Percentiles rank a stretch among this genome's conserved stretches.
These are phyloP conservation scores for Crotalaria pallida DNA, from an alignment of 306 rosid species.

Conservation along the genomic window DNA sequence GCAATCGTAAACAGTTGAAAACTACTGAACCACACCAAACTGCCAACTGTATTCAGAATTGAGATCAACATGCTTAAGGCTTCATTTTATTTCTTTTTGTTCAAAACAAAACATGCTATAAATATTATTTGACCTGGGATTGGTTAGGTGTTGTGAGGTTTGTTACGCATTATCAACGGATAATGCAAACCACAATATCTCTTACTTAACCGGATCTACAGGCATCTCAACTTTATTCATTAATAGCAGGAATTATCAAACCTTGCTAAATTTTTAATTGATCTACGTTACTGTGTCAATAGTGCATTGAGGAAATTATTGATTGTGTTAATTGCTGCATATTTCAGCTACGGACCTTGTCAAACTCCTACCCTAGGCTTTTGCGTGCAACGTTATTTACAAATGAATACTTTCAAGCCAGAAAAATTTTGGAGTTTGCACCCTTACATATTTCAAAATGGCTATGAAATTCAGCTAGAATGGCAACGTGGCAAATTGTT, in stretches of 20 bases:
- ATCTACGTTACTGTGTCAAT: background rate
- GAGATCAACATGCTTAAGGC: background rate
- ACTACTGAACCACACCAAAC: background rate
- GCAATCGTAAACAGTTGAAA: background rate
- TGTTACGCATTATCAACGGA: background rate
- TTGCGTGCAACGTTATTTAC: constrained; percentile 92
- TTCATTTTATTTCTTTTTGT: constrained; percentile 15
- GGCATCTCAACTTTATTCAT: constrained; percentile 2
- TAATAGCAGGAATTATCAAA: background rate
- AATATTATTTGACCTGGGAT: constrained; percentile 3
- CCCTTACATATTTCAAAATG: constrained; percentile 62
- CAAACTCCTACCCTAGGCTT: constrained; percentile 98
- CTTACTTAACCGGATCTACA: constrained; percentile 6
- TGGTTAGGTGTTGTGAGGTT: constrained; percentile 19
- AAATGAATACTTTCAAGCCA: constrained; percentile 82
- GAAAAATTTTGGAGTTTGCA: constrained; percentile 90
- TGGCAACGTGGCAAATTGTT: constrained; percentile 92
- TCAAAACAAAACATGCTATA: background rate
- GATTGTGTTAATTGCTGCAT: constrained; percentile 25
- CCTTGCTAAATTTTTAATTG: constrained; percentile 8
- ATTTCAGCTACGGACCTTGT: constrained; percentile 96
- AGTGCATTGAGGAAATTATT: constrained; percentile 22
- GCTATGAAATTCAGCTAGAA: constrained; percentile 88
- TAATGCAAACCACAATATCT: constrained; percentile 1
- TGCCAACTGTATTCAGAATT: background rate